phyloP scores from a whole-genome alignment of 140 eudicot genomes.

The Oenanthe javanica region DNA sequence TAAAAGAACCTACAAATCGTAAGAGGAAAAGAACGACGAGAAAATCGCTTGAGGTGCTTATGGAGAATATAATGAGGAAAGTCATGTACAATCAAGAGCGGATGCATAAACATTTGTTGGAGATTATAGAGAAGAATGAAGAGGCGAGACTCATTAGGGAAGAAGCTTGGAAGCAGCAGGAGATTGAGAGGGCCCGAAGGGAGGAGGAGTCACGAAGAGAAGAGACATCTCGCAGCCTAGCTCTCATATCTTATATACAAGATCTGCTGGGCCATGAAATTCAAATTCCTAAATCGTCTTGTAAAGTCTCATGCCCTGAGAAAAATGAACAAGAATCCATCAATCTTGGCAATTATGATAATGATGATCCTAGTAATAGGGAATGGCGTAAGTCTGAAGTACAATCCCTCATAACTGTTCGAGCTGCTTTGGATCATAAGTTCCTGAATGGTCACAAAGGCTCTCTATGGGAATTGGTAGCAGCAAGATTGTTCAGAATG shows the following conservation, averaged over 20 bases:
- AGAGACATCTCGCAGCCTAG: slow-evolving; percentile 43
- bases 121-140: slow-evolving; percentile 42
- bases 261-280: slow-evolving; percentile 29
- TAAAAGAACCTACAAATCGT: slow-evolving; percentile 15
- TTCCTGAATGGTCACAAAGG: slow-evolving; percentile 31
- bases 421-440: slow-evolving; percentile 38
- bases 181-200: slow-evolving; percentile 31
- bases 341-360: slow-evolving; percentile 18
- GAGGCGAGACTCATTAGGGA: slow-evolving; percentile 41
- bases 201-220: slow-evolving; percentile 32
- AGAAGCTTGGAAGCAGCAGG: slow-evolving; percentile 56
- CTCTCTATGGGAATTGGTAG: slow-evolving; percentile 44
- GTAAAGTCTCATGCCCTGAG: slow-evolving; percentile 3
- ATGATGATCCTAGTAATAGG: slow-evolving; percentile 24
- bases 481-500: slow-evolving; percentile 31
- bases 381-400: slow-evolving; percentile 68
- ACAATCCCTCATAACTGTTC: slow-evolving; percentile 41
- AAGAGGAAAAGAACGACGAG: slow-evolving; percentile 37
- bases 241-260: slow-evolving; percentile 47
- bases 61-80: slow-evolving; percentile 29
- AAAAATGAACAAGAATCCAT: slow-evolving; percentile 13
- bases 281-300: slow-evolving; percentile 22
- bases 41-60: slow-evolving; percentile 25
- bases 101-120: slow-evolving; percentile 45
- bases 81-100: slow-evolving; percentile 45